These are phyloP conservation scores for Calonectria fujianensis DNA, from an alignment of 2,329 filamentous ascomycete species.

Conservation along the genomic window DNA sequence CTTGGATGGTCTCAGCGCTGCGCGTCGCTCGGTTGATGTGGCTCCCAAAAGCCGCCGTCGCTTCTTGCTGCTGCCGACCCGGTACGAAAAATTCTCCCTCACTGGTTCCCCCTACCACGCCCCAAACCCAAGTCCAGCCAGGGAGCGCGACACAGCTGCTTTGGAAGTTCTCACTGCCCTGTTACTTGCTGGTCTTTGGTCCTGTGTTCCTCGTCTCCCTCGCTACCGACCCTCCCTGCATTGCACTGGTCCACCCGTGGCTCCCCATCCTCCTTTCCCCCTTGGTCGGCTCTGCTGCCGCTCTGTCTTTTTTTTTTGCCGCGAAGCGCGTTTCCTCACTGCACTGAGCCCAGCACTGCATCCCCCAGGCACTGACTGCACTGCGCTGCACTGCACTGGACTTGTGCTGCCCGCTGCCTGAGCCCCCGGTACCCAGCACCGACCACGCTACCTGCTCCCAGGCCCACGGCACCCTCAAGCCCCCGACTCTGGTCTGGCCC, in stretches of 20 bases:
- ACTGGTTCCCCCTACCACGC: conserved; percentile 46
- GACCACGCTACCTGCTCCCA: conserved; percentile 34
- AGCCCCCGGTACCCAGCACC: conserved; percentile 30
- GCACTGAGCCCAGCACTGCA: conserved; percentile 24
- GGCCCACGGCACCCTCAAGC: conserved; percentile 38
- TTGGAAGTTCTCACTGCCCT: conserved; percentile 31
- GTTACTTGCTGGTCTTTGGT: conserved; percentile 26
- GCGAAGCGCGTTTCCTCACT: conserved; percentile 48
- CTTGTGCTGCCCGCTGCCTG: conserved; percentile 39
- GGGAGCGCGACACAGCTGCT: conserved; percentile 28
- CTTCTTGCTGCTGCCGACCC: conserved; percentile 36
- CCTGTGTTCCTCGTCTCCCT: conserved; percentile 27
- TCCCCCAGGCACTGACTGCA: conserved; percentile 21
- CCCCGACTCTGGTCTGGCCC: conserved; percentile 50
- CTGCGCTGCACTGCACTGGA: conserved; percentile 12
- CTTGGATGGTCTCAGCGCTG: conserved; percentile 52
- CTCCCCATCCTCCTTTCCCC: conserved; percentile 30
- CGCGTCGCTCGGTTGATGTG: conserved; percentile 48
- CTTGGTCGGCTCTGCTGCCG: conserved; percentile 13
- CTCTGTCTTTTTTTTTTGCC: conserved; percentile 43
- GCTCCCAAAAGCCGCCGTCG: conserved; percentile 37
- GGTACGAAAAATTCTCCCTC: conserved; percentile 59
- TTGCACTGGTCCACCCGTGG: conserved; percentile 43
- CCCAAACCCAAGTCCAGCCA: conserved; percentile 32
- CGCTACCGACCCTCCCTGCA: conserved; percentile 34